phyloP scores from a whole-genome alignment of 805 yeast genomes.

The Hanseniaspora occidentalis region DNA sequence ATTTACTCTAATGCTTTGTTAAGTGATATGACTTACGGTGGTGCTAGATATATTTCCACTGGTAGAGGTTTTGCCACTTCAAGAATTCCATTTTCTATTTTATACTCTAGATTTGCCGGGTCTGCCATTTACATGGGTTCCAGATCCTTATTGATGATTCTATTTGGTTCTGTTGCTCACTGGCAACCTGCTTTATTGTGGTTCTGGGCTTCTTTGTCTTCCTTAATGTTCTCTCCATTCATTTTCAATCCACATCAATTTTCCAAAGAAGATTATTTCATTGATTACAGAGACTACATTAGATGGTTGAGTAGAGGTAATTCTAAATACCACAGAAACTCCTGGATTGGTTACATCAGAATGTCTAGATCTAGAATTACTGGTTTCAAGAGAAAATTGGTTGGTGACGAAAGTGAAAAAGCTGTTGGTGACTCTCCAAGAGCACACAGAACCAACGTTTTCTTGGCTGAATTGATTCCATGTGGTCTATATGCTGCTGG shows the following conservation, averaged over 20 bases:
- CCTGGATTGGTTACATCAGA: slow-evolving; percentile 79
- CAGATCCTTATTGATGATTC: slow-evolving; percentile 57
- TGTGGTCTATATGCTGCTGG: slow-evolving; percentile 65
- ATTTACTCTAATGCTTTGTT: slow-evolving; percentile 60
- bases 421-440: slow-evolving; percentile 74
- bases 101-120: slow-evolving; percentile 69
- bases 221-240: slow-evolving; percentile 86
- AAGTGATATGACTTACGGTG: slow-evolving; percentile 68
- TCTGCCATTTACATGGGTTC: slow-evolving; percentile 80
- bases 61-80: slow-evolving; percentile 82
- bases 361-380: slow-evolving; percentile 75
- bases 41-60: slow-evolving; percentile 77
- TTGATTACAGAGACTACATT: slow-evolving; percentile 90
- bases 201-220: slow-evolving; percentile 92
- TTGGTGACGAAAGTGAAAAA: slow-evolving; percentile 70
- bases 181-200: slow-evolving; percentile 93
- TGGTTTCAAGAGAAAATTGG: slow-evolving; percentile 65
- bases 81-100: slow-evolving; percentile 61
- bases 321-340: slow-evolving; percentile 77
- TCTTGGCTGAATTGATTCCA: slow-evolving; percentile 62
- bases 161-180: slow-evolving; percentile 61
- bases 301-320: slow-evolving; percentile 89
- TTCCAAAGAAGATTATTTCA: slow-evolving; percentile 89
- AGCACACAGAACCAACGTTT: slow-evolving; percentile 66
- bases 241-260: slow-evolving; percentile 96